Conservation (phyloP, 306 rosid species). For the Comarum palustre region DNA sequence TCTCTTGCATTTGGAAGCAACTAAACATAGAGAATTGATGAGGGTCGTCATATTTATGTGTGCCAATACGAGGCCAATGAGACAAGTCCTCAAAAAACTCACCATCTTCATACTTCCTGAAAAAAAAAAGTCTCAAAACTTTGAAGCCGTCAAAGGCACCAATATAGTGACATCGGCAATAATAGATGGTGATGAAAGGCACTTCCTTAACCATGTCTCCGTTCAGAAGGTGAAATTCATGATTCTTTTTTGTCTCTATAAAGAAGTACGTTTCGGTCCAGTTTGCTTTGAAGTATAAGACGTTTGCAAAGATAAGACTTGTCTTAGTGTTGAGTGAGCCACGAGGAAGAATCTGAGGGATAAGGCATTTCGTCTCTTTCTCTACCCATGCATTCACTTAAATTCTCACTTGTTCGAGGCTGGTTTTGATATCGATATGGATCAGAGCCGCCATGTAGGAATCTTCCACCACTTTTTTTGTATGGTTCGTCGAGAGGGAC, state of each 20-base stretch:
- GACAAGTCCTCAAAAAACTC: too few species aligned
- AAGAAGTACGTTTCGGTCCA: not conserved
- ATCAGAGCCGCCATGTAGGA: not conserved
- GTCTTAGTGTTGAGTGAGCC: not conserved
- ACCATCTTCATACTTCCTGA: not conserved
- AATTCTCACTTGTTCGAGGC: not conserved
- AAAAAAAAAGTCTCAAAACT: constrained; percentile 12
- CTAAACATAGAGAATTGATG: constrained; percentile 17
- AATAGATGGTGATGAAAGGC: not conserved
- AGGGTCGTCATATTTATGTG: not conserved
- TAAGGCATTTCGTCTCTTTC: not conserved
- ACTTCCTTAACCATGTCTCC: not conserved
- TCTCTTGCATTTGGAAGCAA: constrained; percentile 27
- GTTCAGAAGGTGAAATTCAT: constrained; percentile 15
- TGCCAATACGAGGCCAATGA: too few species aligned
- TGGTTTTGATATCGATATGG: not conserved
- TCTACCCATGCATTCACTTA: constrained; percentile 3
- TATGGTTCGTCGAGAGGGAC: not conserved
- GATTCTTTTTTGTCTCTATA: not conserved
- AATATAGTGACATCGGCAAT: constrained; percentile 6
- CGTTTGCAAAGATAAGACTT: constrained; percentile 17
- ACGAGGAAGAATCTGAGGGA: not conserved
- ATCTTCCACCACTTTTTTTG: not conserved
- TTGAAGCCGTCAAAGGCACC: constrained; percentile 16
- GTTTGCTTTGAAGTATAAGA: constrained; percentile 1